These are phyloP conservation scores for Artemisia argyi DNA, from an alignment of 129 eudicot genomes.

Conservation along the genomic window DNA sequence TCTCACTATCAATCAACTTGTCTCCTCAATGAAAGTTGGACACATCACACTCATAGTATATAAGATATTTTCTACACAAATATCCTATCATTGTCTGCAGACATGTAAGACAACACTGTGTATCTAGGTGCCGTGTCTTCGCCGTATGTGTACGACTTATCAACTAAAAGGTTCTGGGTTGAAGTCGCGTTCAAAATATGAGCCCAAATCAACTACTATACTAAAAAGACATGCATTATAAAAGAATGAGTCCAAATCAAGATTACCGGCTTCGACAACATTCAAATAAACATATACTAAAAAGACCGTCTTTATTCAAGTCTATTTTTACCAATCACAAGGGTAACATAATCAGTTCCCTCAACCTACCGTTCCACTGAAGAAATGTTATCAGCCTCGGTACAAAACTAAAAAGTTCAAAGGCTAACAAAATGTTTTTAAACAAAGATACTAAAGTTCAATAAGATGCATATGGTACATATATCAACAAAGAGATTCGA, in stretches of 20 bases:
- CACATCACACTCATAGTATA: no score
- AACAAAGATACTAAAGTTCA: slow-evolving; percentile 22
- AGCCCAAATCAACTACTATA: no score
- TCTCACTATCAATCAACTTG: not conserved
- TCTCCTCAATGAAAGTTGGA: no score
- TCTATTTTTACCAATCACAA: not conserved
- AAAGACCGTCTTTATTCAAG: slow-evolving; percentile 22
- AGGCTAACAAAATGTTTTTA: slow-evolving; percentile 25
- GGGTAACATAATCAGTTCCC: slow-evolving; percentile 10
- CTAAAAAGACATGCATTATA: no score
- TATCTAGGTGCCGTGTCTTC: no score
- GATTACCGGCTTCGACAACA: not conserved
- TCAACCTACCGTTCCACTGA: not conserved
- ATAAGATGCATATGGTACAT: slow-evolving; percentile 10
- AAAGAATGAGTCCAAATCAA: not conserved
- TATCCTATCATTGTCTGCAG: no score
- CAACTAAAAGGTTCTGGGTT: no score
- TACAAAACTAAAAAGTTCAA: slow-evolving; percentile 21
- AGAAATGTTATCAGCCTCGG: not conserved
- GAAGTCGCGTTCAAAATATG: no score
- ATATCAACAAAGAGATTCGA: slow-evolving; percentile 14
- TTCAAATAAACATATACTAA: not conserved
- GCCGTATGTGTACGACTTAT: no score
- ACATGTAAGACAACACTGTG: no score
- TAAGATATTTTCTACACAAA: no score